Percentiles rank a stretch among this genome's conserved stretches.
phyloP scores from a whole-genome alignment of 192 early-diverging fungal genomes.

The Chytriomyces sp. region DNA sequence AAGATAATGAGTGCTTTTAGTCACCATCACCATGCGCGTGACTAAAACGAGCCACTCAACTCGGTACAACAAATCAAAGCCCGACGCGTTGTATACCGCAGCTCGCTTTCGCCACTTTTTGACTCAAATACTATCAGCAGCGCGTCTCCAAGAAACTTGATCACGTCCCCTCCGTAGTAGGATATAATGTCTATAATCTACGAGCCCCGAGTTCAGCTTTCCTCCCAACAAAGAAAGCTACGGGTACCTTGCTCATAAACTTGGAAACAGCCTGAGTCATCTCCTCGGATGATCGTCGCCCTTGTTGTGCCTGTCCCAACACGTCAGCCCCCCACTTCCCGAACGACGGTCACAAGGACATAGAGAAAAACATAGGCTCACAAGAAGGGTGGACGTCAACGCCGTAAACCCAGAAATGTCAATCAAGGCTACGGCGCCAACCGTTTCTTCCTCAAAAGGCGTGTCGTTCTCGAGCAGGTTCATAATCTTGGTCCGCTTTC shows the following conservation, averaged over 20 bases:
- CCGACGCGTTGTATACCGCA: conserved; percentile 24
- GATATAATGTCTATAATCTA: conserved; percentile 39
- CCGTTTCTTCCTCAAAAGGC: conserved; percentile 33
- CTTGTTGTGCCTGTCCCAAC: conserved; percentile 26
- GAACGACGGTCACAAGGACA: background rate
- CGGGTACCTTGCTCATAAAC: conserved; percentile 31
- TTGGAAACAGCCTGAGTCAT: conserved; percentile 36
- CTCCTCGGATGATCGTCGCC: conserved; percentile 28
- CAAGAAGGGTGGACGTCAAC: conserved; percentile 31
- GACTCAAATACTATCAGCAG: conserved; percentile 33
- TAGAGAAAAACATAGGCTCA: background rate
- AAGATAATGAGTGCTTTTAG: background rate
- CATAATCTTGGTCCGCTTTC: conserved; percentile 25
- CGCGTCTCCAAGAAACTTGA: conserved; percentile 38
- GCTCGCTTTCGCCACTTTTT: background rate
- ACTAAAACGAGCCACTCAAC: background rate
- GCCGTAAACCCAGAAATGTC: conserved; percentile 39
- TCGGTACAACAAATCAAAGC: conserved; percentile 35
- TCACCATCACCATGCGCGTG: background rate
- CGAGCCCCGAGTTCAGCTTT: background rate
- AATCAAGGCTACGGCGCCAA: conserved; percentile 33
- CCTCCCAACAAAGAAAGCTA: background rate
- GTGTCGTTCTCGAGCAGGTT: conserved; percentile 13
- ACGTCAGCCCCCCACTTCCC: background rate
- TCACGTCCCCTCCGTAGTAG: conserved; percentile 30